These are phyloP conservation scores for Theileria parva DNA, from an alignment of 169 alveolate genomes.

Conservation along the genomic window DNA sequence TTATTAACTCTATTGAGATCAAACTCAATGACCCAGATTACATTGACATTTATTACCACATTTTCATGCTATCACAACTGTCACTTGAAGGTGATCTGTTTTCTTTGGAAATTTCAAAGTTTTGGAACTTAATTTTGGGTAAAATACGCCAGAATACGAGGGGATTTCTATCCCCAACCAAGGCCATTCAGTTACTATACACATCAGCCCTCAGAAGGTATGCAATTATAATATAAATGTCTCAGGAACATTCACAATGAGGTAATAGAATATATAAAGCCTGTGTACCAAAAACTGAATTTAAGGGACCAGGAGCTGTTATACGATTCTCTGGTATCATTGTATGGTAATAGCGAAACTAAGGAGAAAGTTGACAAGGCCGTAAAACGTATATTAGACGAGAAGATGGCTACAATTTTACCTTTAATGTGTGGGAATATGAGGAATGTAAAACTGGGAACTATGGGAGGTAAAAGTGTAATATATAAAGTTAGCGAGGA, in stretches of 20 bases:
- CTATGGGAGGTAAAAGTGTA: slow-evolving; percentile 34
- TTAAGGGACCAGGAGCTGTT: slow-evolving; percentile 42
- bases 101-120: not conserved
- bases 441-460: slow-evolving; percentile 22
- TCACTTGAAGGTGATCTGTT: not conserved
- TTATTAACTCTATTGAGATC: slow-evolving; percentile 39
- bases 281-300: slow-evolving; percentile 23
- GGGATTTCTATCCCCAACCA: not conserved
- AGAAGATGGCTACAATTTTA: slow-evolving; percentile 37
- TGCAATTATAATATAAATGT: not conserved
- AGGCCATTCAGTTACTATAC: slow-evolving; percentile 2
- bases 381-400: slow-evolving; percentile 12
- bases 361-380: not conserved
- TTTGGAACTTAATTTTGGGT: not conserved
- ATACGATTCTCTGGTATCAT: slow-evolving; percentile 19
- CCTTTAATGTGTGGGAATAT: slow-evolving; percentile 40
- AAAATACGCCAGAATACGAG: not conserved
- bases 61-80: slow-evolving; percentile 4
- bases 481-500: not conserved
- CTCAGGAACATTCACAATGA: not conserved
- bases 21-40: slow-evolving; percentile 25
- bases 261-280: slow-evolving; percentile 14
- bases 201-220: slow-evolving; percentile 19
- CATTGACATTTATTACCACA: slow-evolving; percentile 27
- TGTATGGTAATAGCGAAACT: slow-evolving; percentile 1